phyloP scores from a whole-genome alignment of 345 rosid species.

The Zanthoxylum bungeanum region DNA sequence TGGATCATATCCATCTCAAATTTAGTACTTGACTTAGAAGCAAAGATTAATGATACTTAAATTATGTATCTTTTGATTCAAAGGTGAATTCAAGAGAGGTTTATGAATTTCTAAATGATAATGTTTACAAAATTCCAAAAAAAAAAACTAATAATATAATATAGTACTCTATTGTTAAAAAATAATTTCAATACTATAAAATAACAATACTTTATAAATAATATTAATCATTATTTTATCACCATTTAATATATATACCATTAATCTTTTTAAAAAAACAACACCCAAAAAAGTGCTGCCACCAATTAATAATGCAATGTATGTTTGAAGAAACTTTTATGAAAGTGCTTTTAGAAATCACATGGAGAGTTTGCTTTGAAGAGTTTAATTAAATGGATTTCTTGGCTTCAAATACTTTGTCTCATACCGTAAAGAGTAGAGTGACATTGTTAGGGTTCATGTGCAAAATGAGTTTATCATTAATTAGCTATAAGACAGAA shows the following conservation, averaged over 20 bases:
- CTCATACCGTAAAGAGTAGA: neutral
- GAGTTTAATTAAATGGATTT: neutral
- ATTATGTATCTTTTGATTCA: neutral
- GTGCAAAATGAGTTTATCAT: neutral
- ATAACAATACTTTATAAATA: no score
- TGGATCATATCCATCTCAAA: no score
- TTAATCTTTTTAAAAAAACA: no score
- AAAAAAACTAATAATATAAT: neutral
- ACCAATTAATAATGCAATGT: neutral
- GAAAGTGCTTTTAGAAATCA: neutral
- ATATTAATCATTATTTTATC: no score
- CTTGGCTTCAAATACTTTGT: constrained; percentile 6
- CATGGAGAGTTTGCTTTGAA: constrained; percentile 7
- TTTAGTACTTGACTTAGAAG: neutral
- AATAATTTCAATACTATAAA: no score
- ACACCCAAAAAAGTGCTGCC: neutral
- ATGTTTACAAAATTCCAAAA: no score
- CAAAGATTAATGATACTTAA: neutral
- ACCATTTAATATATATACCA: no score
- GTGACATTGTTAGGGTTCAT: neutral
- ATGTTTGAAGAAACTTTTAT: neutral
- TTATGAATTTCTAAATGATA: neutral
- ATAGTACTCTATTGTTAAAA: no score
- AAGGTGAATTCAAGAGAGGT: neutral
- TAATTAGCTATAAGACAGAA: neutral